Evolutionary conservation across 2,329 filamentous ascomycete genomes (phyloP), one percentile per base, ranked within the genome.

Genomic region (Botrytis fabae): DNA sequence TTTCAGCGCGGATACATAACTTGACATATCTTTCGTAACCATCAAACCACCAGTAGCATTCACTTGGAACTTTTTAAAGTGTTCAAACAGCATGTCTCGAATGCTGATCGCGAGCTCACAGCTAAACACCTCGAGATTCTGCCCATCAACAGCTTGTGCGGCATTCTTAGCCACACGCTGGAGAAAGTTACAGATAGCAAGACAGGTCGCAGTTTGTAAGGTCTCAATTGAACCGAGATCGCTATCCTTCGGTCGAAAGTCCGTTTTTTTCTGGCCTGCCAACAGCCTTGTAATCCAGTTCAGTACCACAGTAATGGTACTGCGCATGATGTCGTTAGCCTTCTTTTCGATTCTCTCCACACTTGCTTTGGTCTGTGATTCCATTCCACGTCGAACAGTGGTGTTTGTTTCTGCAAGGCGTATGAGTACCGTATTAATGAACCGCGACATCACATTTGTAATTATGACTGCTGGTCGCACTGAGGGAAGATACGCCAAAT

Each of bases 11-110:
- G 95, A 92, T 14, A 93, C 92, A 82, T 99, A 99, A 80, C 94
- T 94, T 51, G 94, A 93, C 81, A 98, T 95, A 81, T 99, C 96
- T 84, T 98, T 97, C 51, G 92, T 95, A 40, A 98, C 93, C 89
- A 98, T 96, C 64, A 99, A 88, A 3, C 94, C 96, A 75, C 96
- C 96, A 0, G 95, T 95, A 59, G 95, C 93, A 78, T 94, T 97
- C 77, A 99, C 94, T 74, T 92, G 90, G 84, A 97, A 99, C 79
- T 93, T 94, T 80, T 97, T 96, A 83, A 98, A 93, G 83, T 99
- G 96, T 75, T 96, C 93, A 75, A 99, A 90, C 7, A 99, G 87
- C 16, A 97, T 88, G 68, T 87, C 85, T 77, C 95, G 91, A 51
- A 97, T 86, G 16, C 92, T 91, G 22, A 95, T 85, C 1, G 93